These are phyloP conservation scores for Pseudogymnoascus sp. DNA, from an alignment of 2,329 filamentous ascomycete genomes.

Conservation along the genomic window DNA sequence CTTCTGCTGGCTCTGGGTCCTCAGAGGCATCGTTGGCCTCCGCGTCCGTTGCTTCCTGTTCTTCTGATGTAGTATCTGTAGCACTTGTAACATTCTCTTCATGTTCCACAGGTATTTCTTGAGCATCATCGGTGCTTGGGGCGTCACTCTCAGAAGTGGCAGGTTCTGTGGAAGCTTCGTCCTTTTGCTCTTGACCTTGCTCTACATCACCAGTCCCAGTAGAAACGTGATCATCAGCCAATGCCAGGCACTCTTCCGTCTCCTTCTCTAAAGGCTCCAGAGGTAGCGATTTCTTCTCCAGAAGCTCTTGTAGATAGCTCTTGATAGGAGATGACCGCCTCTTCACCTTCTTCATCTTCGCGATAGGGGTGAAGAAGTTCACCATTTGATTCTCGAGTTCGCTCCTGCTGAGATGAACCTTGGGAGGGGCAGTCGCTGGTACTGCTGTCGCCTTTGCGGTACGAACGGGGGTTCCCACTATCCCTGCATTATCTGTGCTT, in stretches of 20 bases:
- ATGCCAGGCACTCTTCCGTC: not conserved
- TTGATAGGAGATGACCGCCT: conserved; percentile 13
- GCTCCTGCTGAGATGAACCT: conserved; percentile 8
- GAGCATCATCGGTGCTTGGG: not conserved
- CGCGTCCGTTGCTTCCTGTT: not conserved
- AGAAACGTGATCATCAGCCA: not conserved
- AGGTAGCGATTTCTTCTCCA: conserved; percentile 1
- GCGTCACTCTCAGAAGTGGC: not conserved
- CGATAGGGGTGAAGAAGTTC: conserved; percentile 10
- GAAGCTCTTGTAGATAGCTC: conserved; percentile 13
- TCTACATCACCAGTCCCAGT: not conserved
- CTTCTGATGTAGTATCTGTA: not conserved
- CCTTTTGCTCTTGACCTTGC: not conserved
- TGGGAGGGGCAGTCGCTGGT: not conserved
- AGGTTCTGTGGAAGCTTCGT: not conserved
- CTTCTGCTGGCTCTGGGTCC: not conserved
- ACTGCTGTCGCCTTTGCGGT: not conserved
- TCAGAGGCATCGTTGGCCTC: not conserved
- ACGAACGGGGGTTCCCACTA: not conserved
- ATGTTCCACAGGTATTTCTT: not conserved
- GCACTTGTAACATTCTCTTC: not conserved
- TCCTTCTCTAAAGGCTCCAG: conserved; percentile 4
- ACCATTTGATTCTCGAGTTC: conserved; percentile 8
- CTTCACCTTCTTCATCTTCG: conserved; percentile 11
- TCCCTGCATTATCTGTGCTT: not conserved